Conservation (phyloP, 331 rosid species). For the Pyrus hybrid region DNA sequence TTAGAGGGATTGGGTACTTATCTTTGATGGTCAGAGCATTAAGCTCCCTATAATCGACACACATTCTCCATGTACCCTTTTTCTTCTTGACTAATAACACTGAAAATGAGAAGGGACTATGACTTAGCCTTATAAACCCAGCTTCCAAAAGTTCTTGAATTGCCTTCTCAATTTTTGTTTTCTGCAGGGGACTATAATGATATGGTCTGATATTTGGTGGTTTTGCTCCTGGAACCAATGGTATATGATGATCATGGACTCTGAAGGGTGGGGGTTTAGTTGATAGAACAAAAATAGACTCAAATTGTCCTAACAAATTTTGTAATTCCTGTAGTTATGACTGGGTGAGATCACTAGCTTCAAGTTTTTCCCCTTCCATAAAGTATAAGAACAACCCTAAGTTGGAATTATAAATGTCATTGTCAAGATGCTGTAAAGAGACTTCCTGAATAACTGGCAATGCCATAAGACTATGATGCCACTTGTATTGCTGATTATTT, state of each 20-base stretch:
- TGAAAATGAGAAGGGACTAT: neutral
- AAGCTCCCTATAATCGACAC: neutral
- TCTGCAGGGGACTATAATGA: neutral
- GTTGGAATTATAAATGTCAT: too few species aligned
- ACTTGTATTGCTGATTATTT: neutral
- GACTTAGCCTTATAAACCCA: neutral
- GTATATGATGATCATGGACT: neutral
- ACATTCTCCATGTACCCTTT: neutral
- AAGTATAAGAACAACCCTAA: too few species aligned
- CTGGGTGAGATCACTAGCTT: too few species aligned
- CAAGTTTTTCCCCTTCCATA: too few species aligned
- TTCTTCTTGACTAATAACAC: neutral
- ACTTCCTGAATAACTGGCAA: neutral
- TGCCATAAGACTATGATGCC: neutral
- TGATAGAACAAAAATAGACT: too few species aligned
- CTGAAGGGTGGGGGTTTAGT: neutral
- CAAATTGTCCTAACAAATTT: too few species aligned
- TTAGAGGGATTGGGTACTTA: neutral
- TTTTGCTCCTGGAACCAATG: neutral
- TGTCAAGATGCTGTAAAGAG: neutral
- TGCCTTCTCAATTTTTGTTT: neutral
- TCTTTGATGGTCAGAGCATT: neutral
- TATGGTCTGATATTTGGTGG: neutral
- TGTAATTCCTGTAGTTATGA: too few species aligned
- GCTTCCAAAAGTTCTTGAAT: neutral